These are phyloP conservation scores for Chlamydomonas reinhardtii DNA, from an alignment of 163 green algal genomes.

Conservation along the genomic window DNA sequence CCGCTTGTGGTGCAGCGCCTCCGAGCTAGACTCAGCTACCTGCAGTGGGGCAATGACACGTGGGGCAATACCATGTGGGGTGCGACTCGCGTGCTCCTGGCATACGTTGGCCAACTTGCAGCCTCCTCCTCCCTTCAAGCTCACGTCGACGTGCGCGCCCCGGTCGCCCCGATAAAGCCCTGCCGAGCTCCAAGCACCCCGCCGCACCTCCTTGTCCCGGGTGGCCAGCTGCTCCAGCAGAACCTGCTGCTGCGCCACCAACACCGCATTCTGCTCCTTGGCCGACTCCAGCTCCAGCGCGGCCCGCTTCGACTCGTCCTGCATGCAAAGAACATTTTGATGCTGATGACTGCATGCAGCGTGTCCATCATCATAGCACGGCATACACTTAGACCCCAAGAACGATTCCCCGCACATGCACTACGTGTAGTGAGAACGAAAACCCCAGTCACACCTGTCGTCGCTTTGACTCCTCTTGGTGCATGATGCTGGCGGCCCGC, in stretches of 20 bases:
- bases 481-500: slow-evolving; percentile 16
- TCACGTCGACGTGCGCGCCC: too few species aligned
- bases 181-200: background rate
- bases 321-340: background rate
- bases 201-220: slow-evolving; percentile 46
- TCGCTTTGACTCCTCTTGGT: slow-evolving; percentile 36
- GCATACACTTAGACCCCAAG: too few species aligned
- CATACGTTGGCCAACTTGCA: too few species aligned
- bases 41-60: background rate
- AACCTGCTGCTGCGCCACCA: slow-evolving; percentile 33
- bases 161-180: too few species aligned
- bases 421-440: too few species aligned
- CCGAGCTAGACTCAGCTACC: slow-evolving; percentile 33
- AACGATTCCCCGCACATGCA: too few species aligned
- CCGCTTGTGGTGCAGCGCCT: slow-evolving; percentile 25
- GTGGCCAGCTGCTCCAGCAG: slow-evolving; percentile 41
- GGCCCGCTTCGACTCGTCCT: slow-evolving; percentile 10
- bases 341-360: too few species aligned
- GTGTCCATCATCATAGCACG: too few species aligned
- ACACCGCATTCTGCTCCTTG: slow-evolving; percentile 22
- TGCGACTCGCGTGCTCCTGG: too few species aligned
- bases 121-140: too few species aligned
- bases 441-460: background rate
- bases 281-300: slow-evolving; percentile 32
- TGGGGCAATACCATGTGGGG: too few species aligned